Evolutionary conservation across 306 rosid species (phyloP), one percentile per base, ranked within the genome.

Genomic region (Vigna trinervia): DNA sequence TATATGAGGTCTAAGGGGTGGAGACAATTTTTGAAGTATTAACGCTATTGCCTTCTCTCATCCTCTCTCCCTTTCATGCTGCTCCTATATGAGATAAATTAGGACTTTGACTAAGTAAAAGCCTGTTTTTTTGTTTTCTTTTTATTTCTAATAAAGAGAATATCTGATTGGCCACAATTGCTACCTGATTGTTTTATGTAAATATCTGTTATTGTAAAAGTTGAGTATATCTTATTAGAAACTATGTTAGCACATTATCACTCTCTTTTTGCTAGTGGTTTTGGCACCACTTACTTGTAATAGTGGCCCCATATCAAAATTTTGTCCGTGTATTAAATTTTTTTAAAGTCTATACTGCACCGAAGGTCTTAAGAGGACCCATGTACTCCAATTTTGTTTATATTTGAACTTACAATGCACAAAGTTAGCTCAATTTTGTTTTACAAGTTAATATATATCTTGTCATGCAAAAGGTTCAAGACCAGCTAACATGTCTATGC

Each of bases 231-330:
- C 63, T 57, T 41, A 13, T 61, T 61, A 61, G 67, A 61, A 28
- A 14, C 43, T 53, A 7, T 61, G 46, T 28, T 23, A 28, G 19
- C 26, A 52, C 45, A 23, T 23, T 39, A 13, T 39, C 65, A 52
- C 65, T 76, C 66, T 77, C 61, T 71, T 46, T 66, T 51, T 64
- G 36, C 47, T 7, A 47, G 53, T 51, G 53, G 38, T 78, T 57
- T 58, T 39, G 54, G 70, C 71, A 46, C 19, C 15, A 9, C 66
- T 61, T 69, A 9, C 66, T 61, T 69, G 47, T 75, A 9, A 10
- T 59, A 46, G 54, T 50, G n/a, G 12, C 28, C n/a, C 60, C 30
- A 23, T 58, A 59, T 80, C 41, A 20, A 74, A 67, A 66, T 36
- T 22, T 64, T 50, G 15, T 11, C 48, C n/a, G 30, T 41, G 12